Base-by-base conservation (phyloP, 768 basidiomycete species). In the Kwoniella botswanensis region DNA sequence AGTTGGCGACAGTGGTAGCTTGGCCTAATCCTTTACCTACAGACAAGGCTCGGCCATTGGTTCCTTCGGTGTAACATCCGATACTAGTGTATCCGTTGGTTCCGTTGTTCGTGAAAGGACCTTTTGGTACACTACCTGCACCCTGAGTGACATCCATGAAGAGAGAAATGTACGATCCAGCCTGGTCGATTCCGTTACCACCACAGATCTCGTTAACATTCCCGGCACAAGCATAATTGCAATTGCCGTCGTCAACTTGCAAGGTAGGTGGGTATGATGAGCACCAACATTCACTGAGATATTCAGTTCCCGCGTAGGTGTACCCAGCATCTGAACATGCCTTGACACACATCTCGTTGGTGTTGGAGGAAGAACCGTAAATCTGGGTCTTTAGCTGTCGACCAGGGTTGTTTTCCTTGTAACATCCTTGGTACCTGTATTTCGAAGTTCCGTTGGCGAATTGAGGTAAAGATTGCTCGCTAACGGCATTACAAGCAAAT, bases 261-360 rank as follows among this genome's bases (percentile, higher is more conserved):
- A 68, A 46, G 11, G 56, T 59, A 10, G 67, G 67, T 4, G 29
- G 21, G 41, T 24, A 41, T 29, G 67, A 52, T 18, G 26, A 24
- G 61, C 67, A 68, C 67, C 67, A 68, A 74, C 84, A 84, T 66
- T 84, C 80, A 13, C 57, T 58, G 65, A 79, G 74, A 67, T 76
- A 82, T 72, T 84, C 78, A n/a, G 82, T 63, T 11, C 82, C 84
- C 21, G 84, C 84, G 52, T 79, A 71, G 7, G 68, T 56, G 77
- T 79, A 83, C 42, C 80, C 78, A 54, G 77, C 71, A 43, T 67
- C 52, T 1, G 74, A 68, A 73, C 85, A 86, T 1, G 74, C 72
- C 21, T 75, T 44, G 50, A 79, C 65, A 70, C 84, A 85, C 1
- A 24, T 63, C 29, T 75, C 74, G 56, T 75, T 72, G 22, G 83